Base-by-base conservation (phyloP, 441 rosid species). In the Euphorbia schlechtendalii region DNA sequence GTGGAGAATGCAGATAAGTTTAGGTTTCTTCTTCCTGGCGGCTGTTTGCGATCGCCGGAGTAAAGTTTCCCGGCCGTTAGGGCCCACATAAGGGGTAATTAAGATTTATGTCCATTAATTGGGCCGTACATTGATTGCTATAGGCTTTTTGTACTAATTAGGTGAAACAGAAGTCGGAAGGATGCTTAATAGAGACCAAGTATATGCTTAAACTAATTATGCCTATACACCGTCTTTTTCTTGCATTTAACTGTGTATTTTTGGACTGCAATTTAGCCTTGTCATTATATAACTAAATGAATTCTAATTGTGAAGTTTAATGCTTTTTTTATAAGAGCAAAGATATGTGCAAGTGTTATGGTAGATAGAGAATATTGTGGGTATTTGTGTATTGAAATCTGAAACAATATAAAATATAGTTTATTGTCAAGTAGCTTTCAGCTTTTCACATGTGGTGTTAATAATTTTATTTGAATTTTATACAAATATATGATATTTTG, bases 21-120 rank as follows among this genome's bases (percentile, higher is more conserved):
- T 66, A 80, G 79, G 76, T 92, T 85, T 77, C 94, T 92, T 48
- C 95, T 90, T 30, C 98, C 97, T 0, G 96, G 95, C 2, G 89
- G 96, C 24, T 92, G 98, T 70, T 40, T 81, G 21, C 63, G 95
- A 73, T 71, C 73, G 14, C 57, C 70, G 0, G 72, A 78, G 65
- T 68, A 78, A 74, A 69, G 59, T 14, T 28, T 52, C 38, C 15
- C 61, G 22, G 64, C 27, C 0, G 34, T 17, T 9, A 12, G 14
- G 5, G 45, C 45, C 45, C 45, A 12, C 45, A 41, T 32, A 41
- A 41, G 45, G 45, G 10, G 45, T 41, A 41, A 12, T 3, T 3
- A 41, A 41, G 1, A 41, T 41, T 41, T 7, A 9, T 12, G 14
- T 41, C 45, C 45, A 41, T 12, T 12, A 41, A 41, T 41, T 9